Evolutionary conservation across 352 stramenopile genomes (phyloP).

Genomic region (Thalassiosira livingstoniorum): DNA sequence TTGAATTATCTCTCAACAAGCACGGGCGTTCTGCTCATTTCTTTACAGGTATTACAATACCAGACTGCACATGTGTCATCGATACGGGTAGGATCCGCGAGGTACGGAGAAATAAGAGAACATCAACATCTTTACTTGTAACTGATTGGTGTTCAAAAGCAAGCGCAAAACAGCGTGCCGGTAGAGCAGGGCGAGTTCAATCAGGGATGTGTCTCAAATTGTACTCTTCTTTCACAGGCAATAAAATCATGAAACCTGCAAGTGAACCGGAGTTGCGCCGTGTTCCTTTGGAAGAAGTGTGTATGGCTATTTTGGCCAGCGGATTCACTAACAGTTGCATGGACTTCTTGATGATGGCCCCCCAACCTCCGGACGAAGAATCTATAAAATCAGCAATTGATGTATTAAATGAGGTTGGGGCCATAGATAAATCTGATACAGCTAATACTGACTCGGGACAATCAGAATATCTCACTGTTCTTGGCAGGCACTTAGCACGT

Average conservation of each 20-base stretch:
- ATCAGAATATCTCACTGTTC: conserved; percentile 88
- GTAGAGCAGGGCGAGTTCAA: conserved; percentile 91
- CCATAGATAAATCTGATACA: conserved; percentile 44
- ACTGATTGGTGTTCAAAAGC: conserved; percentile 91
- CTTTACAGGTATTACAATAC: conserved; percentile 91
- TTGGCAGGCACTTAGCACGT: conserved; percentile 92
- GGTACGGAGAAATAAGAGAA: conserved; percentile 89
- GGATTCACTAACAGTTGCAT: conserved; percentile 62
- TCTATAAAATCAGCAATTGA: conserved; percentile 64
- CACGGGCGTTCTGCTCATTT: no score
- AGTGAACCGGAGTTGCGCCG: conserved; percentile 86
- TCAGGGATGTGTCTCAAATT: conserved; percentile 84
- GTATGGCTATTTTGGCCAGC: conserved; percentile 78
- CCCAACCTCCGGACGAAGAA: conserved; percentile 72
- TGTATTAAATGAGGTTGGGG: conserved; percentile 74
- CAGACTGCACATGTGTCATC: conserved; percentile 91
- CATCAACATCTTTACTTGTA: conserved; percentile 86
- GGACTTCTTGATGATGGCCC: conserved; percentile 76
- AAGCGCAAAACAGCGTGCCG: conserved; percentile 92
- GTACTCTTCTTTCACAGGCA: conserved; percentile 82
- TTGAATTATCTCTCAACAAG: no score
- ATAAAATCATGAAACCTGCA: conserved; percentile 76
- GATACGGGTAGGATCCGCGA: conserved; percentile 91
- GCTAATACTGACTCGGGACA: not conserved
- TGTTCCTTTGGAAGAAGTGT: conserved; percentile 83